Evolutionary conservation across 202 grass and related monocot species (phyloP), one percentile per base, ranked within the genome.

Genomic region (Saccharum hybrid): DNA sequence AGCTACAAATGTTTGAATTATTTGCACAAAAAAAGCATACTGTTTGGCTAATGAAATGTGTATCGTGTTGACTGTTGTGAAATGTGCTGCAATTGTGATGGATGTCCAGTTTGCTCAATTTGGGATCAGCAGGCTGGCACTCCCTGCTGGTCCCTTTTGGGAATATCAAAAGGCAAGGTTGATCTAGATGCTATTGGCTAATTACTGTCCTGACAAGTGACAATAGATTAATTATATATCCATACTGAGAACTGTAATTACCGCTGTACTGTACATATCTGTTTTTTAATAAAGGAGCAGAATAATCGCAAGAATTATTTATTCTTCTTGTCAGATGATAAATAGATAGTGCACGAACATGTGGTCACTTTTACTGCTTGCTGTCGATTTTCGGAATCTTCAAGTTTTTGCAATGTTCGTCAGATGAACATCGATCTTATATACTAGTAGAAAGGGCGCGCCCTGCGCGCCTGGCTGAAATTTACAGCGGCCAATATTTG

Each of bases 1-100:
- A 63, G 39, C 68, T 49, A 51, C 46, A 78, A 37, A 33, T 21
- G 88, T 15, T 66, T 76, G 23, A 81, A 89, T 81, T 46, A 89
- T 85, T 78, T 66, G 37, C 16, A 3, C 4, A 0, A 22, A 26
- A 26, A 23, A 62, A 1, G 7, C 18, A 2, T 14, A 59, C 26
- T 48, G 41, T 38, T 67, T 69, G 26, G 54, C 9, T 38, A 0
- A 43, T 62, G 59, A 26, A 12, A 22, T 14, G 26, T 60, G 22
- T 66, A 37, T 1, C 68, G 18, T 42, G 43, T 39, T 68, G 34
- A 38, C 42, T 72, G 71, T 73, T 51, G 71, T 33, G n/a, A 67
- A 30, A 79, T 60, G 62, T 74, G 61, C 21, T 83, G 51, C 48
- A 6, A 21, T 46, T 34, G 43, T 18, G 70, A 28, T 83, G 63